Percentiles rank a stretch among this genome's conserved stretches.
phyloP scores from a whole-genome alignment of 1,284 basidiomycete genomes.

The Laetiporus sulphureus region DNA sequence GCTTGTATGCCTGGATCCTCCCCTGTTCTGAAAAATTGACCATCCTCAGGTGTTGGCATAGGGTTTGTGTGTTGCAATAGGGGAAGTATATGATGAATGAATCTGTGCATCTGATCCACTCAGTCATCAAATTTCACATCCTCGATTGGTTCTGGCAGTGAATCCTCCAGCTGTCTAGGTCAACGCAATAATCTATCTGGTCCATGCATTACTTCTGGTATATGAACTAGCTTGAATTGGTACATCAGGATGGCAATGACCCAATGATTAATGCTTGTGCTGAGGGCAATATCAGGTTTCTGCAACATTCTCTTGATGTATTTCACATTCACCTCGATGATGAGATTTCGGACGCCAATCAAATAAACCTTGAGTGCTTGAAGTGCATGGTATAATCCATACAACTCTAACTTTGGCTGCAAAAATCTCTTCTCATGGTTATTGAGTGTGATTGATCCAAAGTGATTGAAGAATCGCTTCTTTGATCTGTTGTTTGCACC shows the following conservation, averaged over 20 bases:
- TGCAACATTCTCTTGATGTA: constrained; percentile 25
- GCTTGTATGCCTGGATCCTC: too few relatives aligned
- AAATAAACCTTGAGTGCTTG: constrained; percentile 23
- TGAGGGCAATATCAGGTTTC: too few relatives aligned
- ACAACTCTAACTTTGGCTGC: constrained; percentile 35
- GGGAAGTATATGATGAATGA: too few relatives aligned
- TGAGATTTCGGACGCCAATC: constrained; percentile 28
- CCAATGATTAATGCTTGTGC: too few relatives aligned
- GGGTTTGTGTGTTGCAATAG: too few relatives aligned
- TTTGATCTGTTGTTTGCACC: constrained; percentile 12
- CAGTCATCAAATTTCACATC: too few relatives aligned
- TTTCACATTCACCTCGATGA: constrained; percentile 28
- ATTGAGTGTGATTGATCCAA: constrained; percentile 26
- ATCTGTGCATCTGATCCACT: too few relatives aligned
- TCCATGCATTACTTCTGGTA: constrained; percentile 29
- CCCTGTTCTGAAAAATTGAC: too few relatives aligned
- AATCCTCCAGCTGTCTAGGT: constrained; percentile 19
- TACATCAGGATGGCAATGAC: too few relatives aligned
- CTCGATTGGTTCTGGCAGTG: constrained; percentile 13
- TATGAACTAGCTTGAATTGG: too few relatives aligned
- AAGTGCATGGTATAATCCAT: constrained; percentile 30
- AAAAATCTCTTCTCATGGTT: constrained; percentile 30
- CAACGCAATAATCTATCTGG: constrained; percentile 31
- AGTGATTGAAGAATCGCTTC: too few relatives aligned
- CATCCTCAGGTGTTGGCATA: not conserved